Evolutionary conservation across 139 green algal genomes (phyloP).

Genomic region (Chlorella sp.): DNA sequence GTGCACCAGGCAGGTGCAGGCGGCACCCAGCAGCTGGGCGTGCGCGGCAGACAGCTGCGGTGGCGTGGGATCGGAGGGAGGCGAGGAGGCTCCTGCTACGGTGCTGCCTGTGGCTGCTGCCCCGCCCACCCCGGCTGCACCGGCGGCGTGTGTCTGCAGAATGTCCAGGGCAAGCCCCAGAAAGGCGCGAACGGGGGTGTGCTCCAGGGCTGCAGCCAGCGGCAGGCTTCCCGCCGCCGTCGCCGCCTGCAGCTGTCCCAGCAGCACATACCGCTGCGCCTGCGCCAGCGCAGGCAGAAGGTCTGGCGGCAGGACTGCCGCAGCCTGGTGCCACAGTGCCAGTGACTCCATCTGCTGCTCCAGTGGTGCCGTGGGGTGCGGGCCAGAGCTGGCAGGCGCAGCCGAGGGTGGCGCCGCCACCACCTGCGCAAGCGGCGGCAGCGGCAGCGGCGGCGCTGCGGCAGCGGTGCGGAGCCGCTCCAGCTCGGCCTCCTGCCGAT

Average conservation of each 20-base stretch:
- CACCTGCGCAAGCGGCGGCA: background rate
- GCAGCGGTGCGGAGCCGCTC: background rate
- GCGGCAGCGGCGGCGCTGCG: background rate
- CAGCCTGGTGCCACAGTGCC: slow-evolving; percentile 14
- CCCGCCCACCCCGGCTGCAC: background rate
- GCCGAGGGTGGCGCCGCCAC: background rate
- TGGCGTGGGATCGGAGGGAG: no score
- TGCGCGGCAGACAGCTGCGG: background rate
- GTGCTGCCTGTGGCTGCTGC: background rate
- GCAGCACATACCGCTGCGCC: slow-evolving; percentile 18
- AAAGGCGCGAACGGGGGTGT: slow-evolving; percentile 9
- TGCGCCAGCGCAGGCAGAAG: background rate
- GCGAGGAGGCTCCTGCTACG: background rate
- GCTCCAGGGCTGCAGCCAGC: background rate
- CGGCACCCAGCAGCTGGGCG: background rate
- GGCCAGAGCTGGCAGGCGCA: background rate
- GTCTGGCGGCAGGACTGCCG: background rate
- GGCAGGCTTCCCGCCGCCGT: background rate
- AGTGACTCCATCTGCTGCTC: background rate
- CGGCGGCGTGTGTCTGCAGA: slow-evolving; percentile 16
- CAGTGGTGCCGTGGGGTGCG: background rate
- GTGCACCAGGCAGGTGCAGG: background rate
- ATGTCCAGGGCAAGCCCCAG: slow-evolving; percentile 10
- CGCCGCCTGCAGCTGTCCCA: background rate
- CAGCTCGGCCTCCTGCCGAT: background rate